Percentiles rank a stretch among this genome's conserved stretches.
These are phyloP conservation scores for Paramecium primaurelia DNA, from an alignment of 73 alveolate species.

Conservation along the genomic window DNA sequence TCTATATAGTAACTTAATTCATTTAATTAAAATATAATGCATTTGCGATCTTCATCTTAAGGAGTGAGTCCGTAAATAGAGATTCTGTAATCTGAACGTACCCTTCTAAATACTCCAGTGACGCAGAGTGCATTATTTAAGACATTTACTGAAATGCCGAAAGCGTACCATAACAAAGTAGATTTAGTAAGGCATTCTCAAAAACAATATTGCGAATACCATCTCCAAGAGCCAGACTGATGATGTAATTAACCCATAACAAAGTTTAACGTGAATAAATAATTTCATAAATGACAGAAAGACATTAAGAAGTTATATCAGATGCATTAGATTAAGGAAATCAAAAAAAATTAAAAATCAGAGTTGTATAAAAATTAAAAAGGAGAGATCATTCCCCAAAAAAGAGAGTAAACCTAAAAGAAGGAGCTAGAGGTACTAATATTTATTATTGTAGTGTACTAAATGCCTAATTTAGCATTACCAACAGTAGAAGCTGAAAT, in stretches of 20 bases:
- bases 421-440: neutral
- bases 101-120: neutral
- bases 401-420: neutral
- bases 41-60: neutral
- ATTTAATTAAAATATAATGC: neutral
- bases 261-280: neutral
- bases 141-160: slow-evolving; percentile 9
- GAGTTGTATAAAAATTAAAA: neutral
- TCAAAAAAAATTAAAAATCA: neutral
- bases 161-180: slow-evolving; percentile 19
- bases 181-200: neutral
- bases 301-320: neutral
- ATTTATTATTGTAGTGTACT: neutral
- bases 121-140: neutral
- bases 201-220: neutral
- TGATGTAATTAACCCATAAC: neutral
- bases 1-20: neutral
- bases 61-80: neutral
- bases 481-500: slow-evolving; percentile 12
- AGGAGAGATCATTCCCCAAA: slow-evolving; percentile 10
- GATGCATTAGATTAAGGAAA: neutral
- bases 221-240: neutral
- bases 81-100: neutral
- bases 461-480: slow-evolving; percentile 12
- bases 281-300: neutral